phyloP scores from a whole-genome alignment of 2,329 filamentous ascomycete species.

The Fusarium pseudocircinatum region DNA sequence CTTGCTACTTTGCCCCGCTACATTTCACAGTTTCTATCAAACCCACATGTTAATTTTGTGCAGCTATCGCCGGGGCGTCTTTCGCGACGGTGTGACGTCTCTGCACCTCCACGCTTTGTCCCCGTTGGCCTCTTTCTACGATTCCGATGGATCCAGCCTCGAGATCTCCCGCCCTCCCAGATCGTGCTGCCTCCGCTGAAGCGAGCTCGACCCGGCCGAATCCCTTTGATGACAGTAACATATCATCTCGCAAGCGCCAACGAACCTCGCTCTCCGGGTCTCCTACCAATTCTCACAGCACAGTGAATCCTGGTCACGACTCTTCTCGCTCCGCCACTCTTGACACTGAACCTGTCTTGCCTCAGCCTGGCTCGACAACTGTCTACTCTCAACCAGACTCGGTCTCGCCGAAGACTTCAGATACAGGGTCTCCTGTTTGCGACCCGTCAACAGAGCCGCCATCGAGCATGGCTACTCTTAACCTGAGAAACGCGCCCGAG shows the following conservation, averaged over 20 bases:
- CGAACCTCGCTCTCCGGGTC: constrained; percentile 68
- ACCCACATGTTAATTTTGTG: constrained; percentile 67
- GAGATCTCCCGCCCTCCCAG: constrained; percentile 61
- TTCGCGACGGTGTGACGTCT: constrained; percentile 62
- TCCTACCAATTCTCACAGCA: constrained; percentile 62
- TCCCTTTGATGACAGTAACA: constrained; percentile 69
- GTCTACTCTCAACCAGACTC: constrained; percentile 53
- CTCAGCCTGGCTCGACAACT: constrained; percentile 33
- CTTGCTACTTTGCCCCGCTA: constrained; percentile 32
- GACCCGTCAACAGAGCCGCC: constrained; percentile 49
- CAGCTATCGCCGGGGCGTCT: constrained; percentile 64
- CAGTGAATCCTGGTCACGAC: constrained; percentile 47
- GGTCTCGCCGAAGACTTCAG: constrained; percentile 56
- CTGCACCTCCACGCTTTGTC: constrained; percentile 57
- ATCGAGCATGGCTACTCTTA: constrained; percentile 69
- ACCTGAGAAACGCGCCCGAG: constrained; percentile 60
- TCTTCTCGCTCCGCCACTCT: constrained; percentile 47
- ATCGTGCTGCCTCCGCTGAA: constrained; percentile 70
- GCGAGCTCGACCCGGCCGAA: constrained; percentile 70
- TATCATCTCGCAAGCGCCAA: constrained; percentile 68
- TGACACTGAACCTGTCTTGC: constrained; percentile 43
- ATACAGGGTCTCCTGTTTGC: constrained; percentile 45
- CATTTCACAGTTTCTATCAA: constrained; percentile 41
- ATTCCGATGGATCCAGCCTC: constrained; percentile 65
- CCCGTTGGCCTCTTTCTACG: constrained; percentile 47